Evolutionary conservation across 306 rosid genomes (phyloP).

Genomic region (Cucurbita ficifolia): DNA sequence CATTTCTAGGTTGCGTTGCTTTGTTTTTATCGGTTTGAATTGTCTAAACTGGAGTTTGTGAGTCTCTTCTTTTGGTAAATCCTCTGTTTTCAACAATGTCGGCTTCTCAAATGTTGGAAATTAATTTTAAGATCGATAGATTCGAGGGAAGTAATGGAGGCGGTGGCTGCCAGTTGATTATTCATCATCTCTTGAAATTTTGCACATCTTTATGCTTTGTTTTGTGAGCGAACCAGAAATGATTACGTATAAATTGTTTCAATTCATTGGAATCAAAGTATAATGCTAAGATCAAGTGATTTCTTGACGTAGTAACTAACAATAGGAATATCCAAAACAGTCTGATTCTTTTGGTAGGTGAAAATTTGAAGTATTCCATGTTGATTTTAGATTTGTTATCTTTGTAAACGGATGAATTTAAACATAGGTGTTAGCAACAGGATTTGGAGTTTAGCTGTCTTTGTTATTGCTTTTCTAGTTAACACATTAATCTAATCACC

Average conservation of each 20-base stretch:
- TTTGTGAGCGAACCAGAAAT: too few species aligned
- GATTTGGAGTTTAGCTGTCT: slow-evolving; percentile 9
- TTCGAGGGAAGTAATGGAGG: not conserved
- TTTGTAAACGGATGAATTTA: not conserved
- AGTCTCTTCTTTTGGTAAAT: not conserved
- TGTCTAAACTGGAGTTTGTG: not conserved
- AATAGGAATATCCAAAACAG: not conserved
- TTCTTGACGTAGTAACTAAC: not conserved
- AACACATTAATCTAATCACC: not conserved
- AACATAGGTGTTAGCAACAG: slow-evolving; percentile 1
- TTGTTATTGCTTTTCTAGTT: not conserved
- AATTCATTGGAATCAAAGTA: not conserved
- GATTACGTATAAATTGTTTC: not conserved
- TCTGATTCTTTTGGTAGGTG: not conserved
- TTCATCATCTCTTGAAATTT: too few species aligned
- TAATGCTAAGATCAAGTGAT: not conserved
- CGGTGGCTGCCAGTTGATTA: not conserved
- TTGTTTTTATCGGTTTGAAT: not conserved
- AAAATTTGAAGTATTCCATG: not conserved
- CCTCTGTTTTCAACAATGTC: slow-evolving; percentile 3
- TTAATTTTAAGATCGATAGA: slow-evolving; percentile 1
- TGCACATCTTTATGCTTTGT: too few species aligned
- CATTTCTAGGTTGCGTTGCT: not conserved
- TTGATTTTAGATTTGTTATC: not conserved
- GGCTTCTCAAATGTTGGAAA: not conserved